Evolutionary conservation across 768 basidiomycete genomes (phyloP).

Genomic region (Amanita subjunquillea): DNA sequence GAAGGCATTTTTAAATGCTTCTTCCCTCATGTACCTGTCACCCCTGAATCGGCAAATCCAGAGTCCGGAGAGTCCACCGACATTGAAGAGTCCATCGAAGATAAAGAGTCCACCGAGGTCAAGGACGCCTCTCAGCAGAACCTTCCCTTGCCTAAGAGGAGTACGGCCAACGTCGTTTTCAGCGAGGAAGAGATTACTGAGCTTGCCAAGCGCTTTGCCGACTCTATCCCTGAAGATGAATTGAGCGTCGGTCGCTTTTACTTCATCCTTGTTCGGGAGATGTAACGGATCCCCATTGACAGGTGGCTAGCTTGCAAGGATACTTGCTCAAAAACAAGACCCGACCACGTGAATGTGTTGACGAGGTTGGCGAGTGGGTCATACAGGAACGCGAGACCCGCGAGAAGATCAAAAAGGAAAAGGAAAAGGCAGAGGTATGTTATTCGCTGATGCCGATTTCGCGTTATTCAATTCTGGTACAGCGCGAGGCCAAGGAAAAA

Average conservation of each 20-base stretch:
- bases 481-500: slow-evolving; percentile 77
- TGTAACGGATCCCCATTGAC: slow-evolving; percentile 1
- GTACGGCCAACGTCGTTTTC: slow-evolving; percentile 46
- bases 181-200: slow-evolving; percentile 67
- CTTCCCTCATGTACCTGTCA: slow-evolving; percentile 61
- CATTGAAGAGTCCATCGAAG: too few relatives aligned
- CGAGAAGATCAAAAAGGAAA: slow-evolving; percentile 80
- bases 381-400: slow-evolving; percentile 74
- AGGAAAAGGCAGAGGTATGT: slow-evolving; percentile 54
- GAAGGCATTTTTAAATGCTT: slow-evolving; percentile 92
- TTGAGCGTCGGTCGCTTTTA: slow-evolving; percentile 50
- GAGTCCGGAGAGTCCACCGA: slow-evolving; percentile 11
- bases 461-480: slow-evolving; percentile 8
- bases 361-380: slow-evolving; percentile 71
- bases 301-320: slow-evolving; percentile 81
- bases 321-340: slow-evolving; percentile 87
- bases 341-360: slow-evolving; percentile 77
- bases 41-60: slow-evolving; percentile 9
- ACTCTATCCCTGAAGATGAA: slow-evolving; percentile 79
- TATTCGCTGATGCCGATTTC: neutral
- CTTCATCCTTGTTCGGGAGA: neutral
- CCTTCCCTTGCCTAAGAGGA: slow-evolving; percentile 58
- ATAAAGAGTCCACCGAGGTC: slow-evolving; percentile 11
- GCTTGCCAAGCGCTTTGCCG: slow-evolving; percentile 76
- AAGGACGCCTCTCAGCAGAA: slow-evolving; percentile 54